Evolutionary conservation across 2,329 filamentous ascomycete species (phyloP).

Genomic region (Fusarium coffeatum): DNA sequence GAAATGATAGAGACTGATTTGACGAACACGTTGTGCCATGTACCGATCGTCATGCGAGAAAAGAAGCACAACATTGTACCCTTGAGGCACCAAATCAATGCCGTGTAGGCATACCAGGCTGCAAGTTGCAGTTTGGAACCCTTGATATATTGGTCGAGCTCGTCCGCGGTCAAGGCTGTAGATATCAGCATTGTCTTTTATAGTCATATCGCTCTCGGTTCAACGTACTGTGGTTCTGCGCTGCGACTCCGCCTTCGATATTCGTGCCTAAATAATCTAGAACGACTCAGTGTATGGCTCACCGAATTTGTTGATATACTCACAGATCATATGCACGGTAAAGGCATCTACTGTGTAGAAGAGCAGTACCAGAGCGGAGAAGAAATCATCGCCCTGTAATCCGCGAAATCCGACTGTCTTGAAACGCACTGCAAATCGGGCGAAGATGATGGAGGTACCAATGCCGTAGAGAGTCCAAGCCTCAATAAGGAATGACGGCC

Average conservation of each 20-base stretch:
- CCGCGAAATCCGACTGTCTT: conserved; percentile 53
- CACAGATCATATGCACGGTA: conserved; percentile 52
- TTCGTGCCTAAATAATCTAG: conserved; percentile 41
- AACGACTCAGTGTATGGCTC: not conserved
- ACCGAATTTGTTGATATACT: accelerated
- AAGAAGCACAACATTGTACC: conserved; percentile 49
- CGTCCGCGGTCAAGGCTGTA: conserved; percentile 39
- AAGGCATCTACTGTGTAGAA: conserved; percentile 53
- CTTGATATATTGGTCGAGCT: conserved; percentile 46
- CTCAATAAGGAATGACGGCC: conserved; percentile 45
- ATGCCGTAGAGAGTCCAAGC: conserved; percentile 50
- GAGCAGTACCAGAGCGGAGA: conserved; percentile 49
- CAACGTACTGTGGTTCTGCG: conserved; percentile 11
- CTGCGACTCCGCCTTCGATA: conserved; percentile 27
- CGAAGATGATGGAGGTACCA: conserved; percentile 48
- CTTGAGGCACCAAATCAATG: conserved; percentile 52
- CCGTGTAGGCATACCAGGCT: conserved; percentile 56
- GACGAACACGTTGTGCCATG: conserved; percentile 42
- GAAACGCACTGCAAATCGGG: conserved; percentile 52
- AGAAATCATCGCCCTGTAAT: conserved; percentile 54
- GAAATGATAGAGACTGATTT: conserved; percentile 22
- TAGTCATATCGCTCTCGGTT: accelerated
- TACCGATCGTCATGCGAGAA: conserved; percentile 45
- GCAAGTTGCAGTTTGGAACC: conserved; percentile 54
- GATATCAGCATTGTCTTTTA: not conserved